Conservation (phyloP, 2,329 filamentous ascomycete species). For the Leptodontidium sp. region DNA sequence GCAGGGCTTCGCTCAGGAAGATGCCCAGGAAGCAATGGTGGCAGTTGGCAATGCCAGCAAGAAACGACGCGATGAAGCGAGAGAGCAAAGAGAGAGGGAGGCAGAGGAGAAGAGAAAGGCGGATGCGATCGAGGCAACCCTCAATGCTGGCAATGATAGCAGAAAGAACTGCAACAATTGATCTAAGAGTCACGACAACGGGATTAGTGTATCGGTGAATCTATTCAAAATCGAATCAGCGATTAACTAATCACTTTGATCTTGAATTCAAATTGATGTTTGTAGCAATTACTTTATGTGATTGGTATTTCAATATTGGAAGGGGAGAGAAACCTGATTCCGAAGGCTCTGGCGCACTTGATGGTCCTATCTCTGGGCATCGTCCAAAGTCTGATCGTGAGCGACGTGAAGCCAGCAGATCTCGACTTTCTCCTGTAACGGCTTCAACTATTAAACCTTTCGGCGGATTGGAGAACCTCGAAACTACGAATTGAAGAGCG, state of each 20-base stretch:
- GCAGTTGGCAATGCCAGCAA: not conserved
- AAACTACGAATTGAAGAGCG: not conserved
- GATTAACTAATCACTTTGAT: no score
- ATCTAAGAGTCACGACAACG: no score
- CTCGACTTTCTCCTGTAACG: not conserved
- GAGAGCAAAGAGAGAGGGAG: not conserved
- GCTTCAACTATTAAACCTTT: not conserved
- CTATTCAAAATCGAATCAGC: no score
- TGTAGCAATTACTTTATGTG: no score
- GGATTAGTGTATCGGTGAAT: no score
- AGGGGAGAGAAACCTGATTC: not conserved
- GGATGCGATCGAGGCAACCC: not conserved
- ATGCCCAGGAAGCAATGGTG: conserved; percentile 6
- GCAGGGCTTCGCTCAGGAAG: conserved; percentile 12
- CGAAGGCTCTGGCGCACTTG: not conserved
- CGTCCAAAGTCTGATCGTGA: not conserved
- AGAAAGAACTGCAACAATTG: no score
- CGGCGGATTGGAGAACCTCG: not conserved
- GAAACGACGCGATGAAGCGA: not conserved
- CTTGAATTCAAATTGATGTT: no score
- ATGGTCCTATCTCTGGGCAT: not conserved
- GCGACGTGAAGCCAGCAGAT: not conserved
- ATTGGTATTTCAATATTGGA: not conserved
- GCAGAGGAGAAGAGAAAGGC: not conserved
- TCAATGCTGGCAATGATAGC: no score